Evolutionary conservation across 2,329 filamentous ascomycete species (phyloP).

Genomic region (Apiospora rasikravindrae): DNA sequence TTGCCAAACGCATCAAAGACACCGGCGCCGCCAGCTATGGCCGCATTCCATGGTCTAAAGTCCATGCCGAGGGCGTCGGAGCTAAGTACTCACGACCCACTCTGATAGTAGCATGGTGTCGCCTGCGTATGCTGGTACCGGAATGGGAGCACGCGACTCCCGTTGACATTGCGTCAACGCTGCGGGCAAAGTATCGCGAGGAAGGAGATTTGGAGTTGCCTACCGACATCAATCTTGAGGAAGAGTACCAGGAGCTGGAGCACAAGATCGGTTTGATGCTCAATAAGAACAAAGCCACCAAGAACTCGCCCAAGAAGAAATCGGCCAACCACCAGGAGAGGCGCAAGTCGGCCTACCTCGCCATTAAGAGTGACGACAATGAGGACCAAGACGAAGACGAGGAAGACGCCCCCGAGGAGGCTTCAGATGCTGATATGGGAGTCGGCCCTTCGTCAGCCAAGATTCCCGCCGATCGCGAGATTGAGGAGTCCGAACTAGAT

Average conservation of each 20-base stretch:
- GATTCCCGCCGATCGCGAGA: constrained; percentile 23
- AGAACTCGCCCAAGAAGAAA: not conserved
- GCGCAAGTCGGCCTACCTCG: constrained; percentile 21
- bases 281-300: constrained; percentile 28
- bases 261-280: constrained; percentile 33
- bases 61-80: constrained; percentile 25
- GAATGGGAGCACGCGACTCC: constrained; percentile 27
- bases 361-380: constrained; percentile 32
- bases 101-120: constrained; percentile 38
- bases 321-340: not conserved
- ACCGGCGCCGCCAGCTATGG: constrained; percentile 30
- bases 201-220: constrained; percentile 32
- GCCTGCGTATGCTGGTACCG: constrained; percentile 31
- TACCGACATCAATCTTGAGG: constrained; percentile 28
- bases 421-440: not conserved
- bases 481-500: constrained; percentile 30
- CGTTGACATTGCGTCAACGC: constrained; percentile 30
- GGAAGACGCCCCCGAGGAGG: not conserved
- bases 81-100: constrained; percentile 32
- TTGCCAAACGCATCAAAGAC: constrained; percentile 35
- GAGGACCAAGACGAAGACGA: constrained; percentile 22
- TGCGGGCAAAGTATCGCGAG: constrained; percentile 31
- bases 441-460: constrained; percentile 1
- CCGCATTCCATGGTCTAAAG: constrained; percentile 39
- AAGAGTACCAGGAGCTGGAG: constrained; percentile 34